Evolutionary conservation across 2,329 filamentous ascomycete species (phyloP).

Genomic region (Xylariaceae sp.): DNA sequence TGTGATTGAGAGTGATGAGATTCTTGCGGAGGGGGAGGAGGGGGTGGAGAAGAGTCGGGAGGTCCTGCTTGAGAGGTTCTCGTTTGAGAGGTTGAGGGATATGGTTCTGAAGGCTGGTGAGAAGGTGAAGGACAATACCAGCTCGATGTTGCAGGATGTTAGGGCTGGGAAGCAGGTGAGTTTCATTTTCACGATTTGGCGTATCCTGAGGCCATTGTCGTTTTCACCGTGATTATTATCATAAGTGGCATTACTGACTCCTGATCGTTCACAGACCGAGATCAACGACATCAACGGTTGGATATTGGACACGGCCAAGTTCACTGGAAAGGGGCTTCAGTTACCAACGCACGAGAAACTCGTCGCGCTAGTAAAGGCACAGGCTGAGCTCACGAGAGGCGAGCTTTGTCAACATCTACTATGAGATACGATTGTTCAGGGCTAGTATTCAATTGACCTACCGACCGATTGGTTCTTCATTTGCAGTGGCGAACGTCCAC

Average conservation of each 20-base stretch:
- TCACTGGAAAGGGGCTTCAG: constrained; percentile 34
- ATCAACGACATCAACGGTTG: constrained; percentile 49
- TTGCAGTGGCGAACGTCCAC: too few species aligned
- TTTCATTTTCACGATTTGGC: constrained; percentile 35
- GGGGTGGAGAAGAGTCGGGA: constrained; percentile 39
- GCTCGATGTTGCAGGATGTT: constrained; percentile 59
- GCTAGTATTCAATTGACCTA: background rate
- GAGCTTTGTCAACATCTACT: constrained; percentile 29
- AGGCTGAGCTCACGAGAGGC: constrained; percentile 30
- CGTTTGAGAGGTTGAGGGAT: constrained; percentile 36
- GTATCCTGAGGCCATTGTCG: background rate
- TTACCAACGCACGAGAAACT: constrained; percentile 39
- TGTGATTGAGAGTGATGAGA: constrained; percentile 44
- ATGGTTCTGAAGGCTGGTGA: constrained; percentile 45
- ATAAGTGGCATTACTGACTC: background rate
- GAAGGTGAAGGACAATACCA: constrained; percentile 50
- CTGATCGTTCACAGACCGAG: constrained; percentile 7
- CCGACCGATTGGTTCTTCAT: too few species aligned
- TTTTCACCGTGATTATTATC: background rate
- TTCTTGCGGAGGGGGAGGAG: constrained; percentile 30
- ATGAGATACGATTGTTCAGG: background rate
- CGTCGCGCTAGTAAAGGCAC: constrained; percentile 40
- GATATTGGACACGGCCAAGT: constrained; percentile 44
- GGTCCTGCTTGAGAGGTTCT: constrained; percentile 39
- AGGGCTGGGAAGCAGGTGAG: constrained; percentile 38